Evolutionary conservation across 805 yeast genomes (phyloP), one percentile per base, ranked within the genome.

Genomic region (Tetrapisispora nanseiensis): DNA sequence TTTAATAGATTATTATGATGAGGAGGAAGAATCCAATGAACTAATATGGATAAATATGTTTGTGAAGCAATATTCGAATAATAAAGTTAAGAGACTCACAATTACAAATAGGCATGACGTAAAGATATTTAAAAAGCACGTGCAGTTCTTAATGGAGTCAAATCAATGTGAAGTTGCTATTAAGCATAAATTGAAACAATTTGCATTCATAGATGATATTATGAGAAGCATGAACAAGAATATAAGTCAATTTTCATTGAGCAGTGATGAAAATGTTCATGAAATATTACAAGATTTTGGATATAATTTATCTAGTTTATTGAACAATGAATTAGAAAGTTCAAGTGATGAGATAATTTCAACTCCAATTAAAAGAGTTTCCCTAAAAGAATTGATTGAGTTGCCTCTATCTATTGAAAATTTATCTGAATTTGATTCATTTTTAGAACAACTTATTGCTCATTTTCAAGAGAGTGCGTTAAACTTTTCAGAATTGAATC

Each of bases 211-310:
- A 9, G 29, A 30, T 12, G n/a, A 38, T 20, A 15, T 38, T 2
- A 27, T 38, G n/a, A 15, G 16, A 5, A 16, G 7, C 1, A 11
- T 38, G 9, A 7, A 21, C 9, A 18, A 16, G n/a, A n/a, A 23
- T 11, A 16, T 19, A 13, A 29, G n/a, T 12, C 3, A 5, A 7
- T 22, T 3, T 9, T 3, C 32, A 8, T 16, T 28, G 18, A 8
- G 18, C 6, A 20, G 38, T 16, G 39, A 21, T 8, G 15, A 20
- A 21, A 19, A 40, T 9, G 54, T 51, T 15, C 43, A 44, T 33
- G 48, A 51, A 23, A 21, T 40, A 6, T 50, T 59, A 16, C 61
- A 59, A 46, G 41, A 46, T 1, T 55, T 51, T 43, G 65, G 63
- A 3, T 57, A 53, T 38, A 41, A 39, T 4, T 38, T 59, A 13